These are phyloP conservation scores for Lasiodiplodia citricola DNA, from an alignment of 2,329 filamentous ascomycete genomes.

Conservation along the genomic window DNA sequence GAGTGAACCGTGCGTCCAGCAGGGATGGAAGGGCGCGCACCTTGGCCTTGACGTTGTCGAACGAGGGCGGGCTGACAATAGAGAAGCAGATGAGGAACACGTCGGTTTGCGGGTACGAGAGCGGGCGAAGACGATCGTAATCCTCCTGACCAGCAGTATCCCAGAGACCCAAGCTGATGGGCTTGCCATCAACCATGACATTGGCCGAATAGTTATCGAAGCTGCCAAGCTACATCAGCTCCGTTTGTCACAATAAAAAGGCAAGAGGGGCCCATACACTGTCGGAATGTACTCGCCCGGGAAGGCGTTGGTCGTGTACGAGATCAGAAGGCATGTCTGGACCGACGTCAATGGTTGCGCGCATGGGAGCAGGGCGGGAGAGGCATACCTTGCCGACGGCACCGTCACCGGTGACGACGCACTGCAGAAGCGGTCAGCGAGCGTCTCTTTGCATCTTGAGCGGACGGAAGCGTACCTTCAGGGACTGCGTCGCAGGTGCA, in stretches of 20 bases:
- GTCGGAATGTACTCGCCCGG: slow-evolving; percentile 99
- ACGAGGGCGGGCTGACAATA: slow-evolving; percentile 95
- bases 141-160: slow-evolving; percentile 99
- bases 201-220: slow-evolving; percentile 99
- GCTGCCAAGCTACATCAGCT: slow-evolving; percentile 52
- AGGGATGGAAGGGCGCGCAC: slow-evolving; percentile 55
- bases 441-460: slow-evolving; percentile 1
- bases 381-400: slow-evolving; percentile 90
- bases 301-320: slow-evolving; percentile 99
- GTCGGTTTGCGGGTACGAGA: slow-evolving; percentile 98
- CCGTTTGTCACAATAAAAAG: not conserved
- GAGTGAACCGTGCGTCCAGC: slow-evolving; percentile 30
- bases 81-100: slow-evolving; percentile 99
- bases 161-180: slow-evolving; percentile 95
- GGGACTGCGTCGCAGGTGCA: slow-evolving; percentile 82
- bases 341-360: slow-evolving; percentile 36
- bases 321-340: slow-evolving; percentile 98
- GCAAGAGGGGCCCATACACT: slow-evolving; percentile 65
- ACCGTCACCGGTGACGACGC: slow-evolving; percentile 98
- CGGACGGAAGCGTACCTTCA: slow-evolving; percentile 69
- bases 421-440: slow-evolving; percentile 61
- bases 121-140: slow-evolving; percentile 91
- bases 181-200: slow-evolving; percentile 98
- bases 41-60: slow-evolving; percentile 99
- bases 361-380: slow-evolving; percentile 29